phyloP scores from a whole-genome alignment of 2,329 filamentous ascomycete species.

The Trichoderma sp. region DNA sequence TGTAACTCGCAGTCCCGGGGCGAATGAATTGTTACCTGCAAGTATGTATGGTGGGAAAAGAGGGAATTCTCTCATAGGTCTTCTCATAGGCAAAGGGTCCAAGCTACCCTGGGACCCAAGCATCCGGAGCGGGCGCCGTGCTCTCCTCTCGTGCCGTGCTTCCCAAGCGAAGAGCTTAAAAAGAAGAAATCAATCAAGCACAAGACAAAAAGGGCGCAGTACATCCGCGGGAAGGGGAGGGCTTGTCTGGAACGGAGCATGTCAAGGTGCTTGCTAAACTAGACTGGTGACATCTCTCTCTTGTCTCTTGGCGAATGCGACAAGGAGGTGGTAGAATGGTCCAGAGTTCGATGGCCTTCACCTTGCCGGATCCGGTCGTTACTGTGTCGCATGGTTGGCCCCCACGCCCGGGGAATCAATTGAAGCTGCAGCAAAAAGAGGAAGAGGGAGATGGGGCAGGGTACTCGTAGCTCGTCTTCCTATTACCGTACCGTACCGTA shows the following conservation, averaged over 20 bases:
- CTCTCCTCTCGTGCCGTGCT: neutral
- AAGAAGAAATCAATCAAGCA: neutral
- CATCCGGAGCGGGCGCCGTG: neutral
- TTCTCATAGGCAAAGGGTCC: neutral
- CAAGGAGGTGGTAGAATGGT: neutral
- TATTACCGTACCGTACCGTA: neutral
- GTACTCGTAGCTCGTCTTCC: too few relatives aligned
- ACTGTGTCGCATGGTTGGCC: conserved; percentile 18
- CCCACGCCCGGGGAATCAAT: conserved; percentile 16
- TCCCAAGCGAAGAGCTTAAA: conserved; percentile 11
- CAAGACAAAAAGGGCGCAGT: conserved; percentile 2
- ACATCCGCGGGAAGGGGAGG: neutral
- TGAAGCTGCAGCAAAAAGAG: neutral
- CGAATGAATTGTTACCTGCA: neutral
- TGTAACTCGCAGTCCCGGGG: neutral
- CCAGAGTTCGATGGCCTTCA: neutral
- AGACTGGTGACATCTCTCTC: conserved; percentile 11
- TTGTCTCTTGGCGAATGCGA: neutral
- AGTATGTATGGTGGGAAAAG: neutral
- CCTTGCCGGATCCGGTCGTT: conserved; percentile 11
- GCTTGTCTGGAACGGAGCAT: neutral
- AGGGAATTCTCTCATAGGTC: neutral
- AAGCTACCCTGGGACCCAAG: neutral
- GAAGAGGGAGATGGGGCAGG: neutral
- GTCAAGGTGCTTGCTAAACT: neutral